These are phyloP conservation scores for Patellifolia procumbens DNA, from an alignment of 179 eudicot species.

Conservation along the genomic window DNA sequence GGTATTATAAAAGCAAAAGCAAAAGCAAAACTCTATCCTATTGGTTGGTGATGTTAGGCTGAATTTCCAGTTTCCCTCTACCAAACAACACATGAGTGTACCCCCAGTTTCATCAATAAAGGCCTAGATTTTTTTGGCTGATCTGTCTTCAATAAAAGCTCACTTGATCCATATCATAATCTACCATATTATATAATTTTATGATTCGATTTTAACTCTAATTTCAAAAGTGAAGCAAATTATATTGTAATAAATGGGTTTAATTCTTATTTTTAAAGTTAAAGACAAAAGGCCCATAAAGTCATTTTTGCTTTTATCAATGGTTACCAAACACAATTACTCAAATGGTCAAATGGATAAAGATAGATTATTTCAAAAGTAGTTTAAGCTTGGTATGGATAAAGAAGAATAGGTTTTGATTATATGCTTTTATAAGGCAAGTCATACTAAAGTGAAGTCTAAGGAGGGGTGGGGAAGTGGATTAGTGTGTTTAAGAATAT, in stretches of 20 bases:
- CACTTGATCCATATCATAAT: slow-evolving; percentile 23
- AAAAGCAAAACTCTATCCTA: background rate
- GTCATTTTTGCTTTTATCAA: no score
- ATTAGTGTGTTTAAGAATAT: no score
- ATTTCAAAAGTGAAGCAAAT: slow-evolving; percentile 1
- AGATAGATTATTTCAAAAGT: background rate
- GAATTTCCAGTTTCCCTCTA: slow-evolving; percentile 13
- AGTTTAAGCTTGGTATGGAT: background rate
- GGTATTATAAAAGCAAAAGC: background rate
- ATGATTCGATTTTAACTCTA: background rate
- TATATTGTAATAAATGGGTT: no score
- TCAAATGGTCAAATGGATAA: no score
- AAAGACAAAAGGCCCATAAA: no score
- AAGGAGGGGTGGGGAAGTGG: no score
- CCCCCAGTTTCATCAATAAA: background rate
- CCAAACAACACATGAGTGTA: slow-evolving; percentile 24
- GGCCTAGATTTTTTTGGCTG: background rate
- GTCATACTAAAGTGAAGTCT: no score
- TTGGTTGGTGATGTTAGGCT: slow-evolving; percentile 28
- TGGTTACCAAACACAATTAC: no score
- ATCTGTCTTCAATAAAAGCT: slow-evolving; percentile 17
- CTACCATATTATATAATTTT: slow-evolving; percentile 1
- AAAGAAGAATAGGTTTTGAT: background rate
- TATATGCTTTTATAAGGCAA: no score
- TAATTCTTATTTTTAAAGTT: no score